Base-by-base conservation (phyloP, 164 flowering plant genomes). In the Chimonanthus praecox region DNA sequence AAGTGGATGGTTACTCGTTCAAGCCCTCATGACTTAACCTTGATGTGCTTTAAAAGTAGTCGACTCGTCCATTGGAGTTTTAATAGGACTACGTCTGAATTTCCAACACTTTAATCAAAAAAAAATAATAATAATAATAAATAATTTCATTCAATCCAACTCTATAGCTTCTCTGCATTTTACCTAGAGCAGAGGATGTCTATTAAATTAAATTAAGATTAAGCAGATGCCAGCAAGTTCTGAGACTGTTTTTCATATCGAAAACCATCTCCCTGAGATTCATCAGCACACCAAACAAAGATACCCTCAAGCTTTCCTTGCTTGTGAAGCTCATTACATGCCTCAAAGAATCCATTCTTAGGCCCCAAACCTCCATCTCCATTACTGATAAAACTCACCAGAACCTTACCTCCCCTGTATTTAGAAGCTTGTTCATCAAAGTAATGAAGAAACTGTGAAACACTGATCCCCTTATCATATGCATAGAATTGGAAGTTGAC, bases 401-500 rank as follows among this genome's bases (percentile, higher is more conserved):
- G 75, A 47, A 87, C 69, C 76, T 79, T 82, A 2, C 87, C 90
- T 9, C 84, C 85, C 1, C 46, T 13, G 68, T 84, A 87, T 20
- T 84, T 87, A 5, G 76, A 68, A 47, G 76, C 66, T 63, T 87
- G 90, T 0, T 45, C 64, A 6, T 80, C 60, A 21, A 80, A 84
- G 70, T 82, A 83, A 5, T 18, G 51, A 47, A 85, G 64, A 45
- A 88, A 86, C 76, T 88, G 82, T 47, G 81, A 58, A 3, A 88
- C 86, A 6, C 75, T 83, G 0, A 84, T 87, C 9, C 83, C 84
- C 45, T 79, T 67, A 51, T 78, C 80, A 54, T 88, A 86, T 2
- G 89, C 89, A 60, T 88, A 87, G 64, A 87, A 87, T 70, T 86
- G 90, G 75, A 85, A 87, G 76, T 86, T 88, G 6, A 86, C 86